Percentiles rank a stretch among this genome's conserved stretches.
phyloP scores from a whole-genome alignment of 1,284 basidiomycete species.

The Xerocomus cyaneibrunnescens region DNA sequence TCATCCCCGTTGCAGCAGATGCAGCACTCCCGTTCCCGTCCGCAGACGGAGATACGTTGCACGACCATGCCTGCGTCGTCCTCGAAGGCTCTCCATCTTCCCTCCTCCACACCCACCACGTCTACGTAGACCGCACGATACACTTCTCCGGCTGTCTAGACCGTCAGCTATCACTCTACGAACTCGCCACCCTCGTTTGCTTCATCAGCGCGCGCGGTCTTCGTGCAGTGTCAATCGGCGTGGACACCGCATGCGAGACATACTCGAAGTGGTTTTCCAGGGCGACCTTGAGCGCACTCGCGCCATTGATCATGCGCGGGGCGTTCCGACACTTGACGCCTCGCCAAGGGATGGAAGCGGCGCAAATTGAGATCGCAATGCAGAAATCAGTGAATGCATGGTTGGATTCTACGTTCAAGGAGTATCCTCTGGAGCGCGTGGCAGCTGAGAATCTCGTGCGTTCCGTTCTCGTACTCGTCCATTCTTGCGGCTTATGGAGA shows the following conservation, averaged over 20 bases:
- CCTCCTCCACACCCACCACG: slow-evolving; percentile 2
- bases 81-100: slow-evolving; percentile 3
- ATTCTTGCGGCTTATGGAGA: background rate
- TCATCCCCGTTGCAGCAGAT: slow-evolving; percentile 4
- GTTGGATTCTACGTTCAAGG: slow-evolving; percentile 5
- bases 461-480: background rate
- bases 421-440: slow-evolving; percentile 5
- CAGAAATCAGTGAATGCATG: slow-evolving; percentile 10
- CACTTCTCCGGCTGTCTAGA: background rate
- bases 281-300: slow-evolving; percentile 2
- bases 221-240: slow-evolving; percentile 5
- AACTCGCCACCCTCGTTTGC: slow-evolving; percentile 7
- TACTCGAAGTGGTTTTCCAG: slow-evolving; percentile 11
- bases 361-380: background rate
- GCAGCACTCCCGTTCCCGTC: background rate
- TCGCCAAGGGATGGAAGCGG: background rate
- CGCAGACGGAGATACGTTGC: background rate
- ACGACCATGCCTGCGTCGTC: slow-evolving; percentile 14
- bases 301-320: background rate
- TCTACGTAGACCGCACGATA: background rate
- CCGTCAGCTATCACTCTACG: slow-evolving; percentile 5
- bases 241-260: slow-evolving; percentile 14
- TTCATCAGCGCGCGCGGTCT: slow-evolving; percentile 8
- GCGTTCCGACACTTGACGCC: background rate
- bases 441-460: slow-evolving; percentile 7